These are phyloP conservation scores for Ophiorrhiza pumila DNA, from an alignment of 257 asterid genomes.

Conservation along the genomic window DNA sequence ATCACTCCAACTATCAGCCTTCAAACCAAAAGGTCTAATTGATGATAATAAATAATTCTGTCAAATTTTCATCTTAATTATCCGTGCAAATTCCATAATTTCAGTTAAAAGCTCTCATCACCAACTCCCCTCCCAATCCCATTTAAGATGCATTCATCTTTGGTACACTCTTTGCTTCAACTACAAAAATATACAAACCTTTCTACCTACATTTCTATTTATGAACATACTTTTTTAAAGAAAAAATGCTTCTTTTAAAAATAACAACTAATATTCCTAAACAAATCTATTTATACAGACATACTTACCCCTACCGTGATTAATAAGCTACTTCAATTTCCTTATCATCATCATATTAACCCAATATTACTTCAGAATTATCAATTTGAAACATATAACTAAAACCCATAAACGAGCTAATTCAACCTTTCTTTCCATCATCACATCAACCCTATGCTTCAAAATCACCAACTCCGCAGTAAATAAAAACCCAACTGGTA, in stretches of 20 bases:
- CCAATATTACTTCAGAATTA: neutral
- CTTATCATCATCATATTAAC: neutral
- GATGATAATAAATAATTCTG: neutral
- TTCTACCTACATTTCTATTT: neutral
- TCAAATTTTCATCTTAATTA: neutral
- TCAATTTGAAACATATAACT: neutral
- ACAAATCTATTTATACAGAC: neutral
- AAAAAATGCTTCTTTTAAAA: neutral
- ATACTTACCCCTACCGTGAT: neutral
- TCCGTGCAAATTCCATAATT: neutral
- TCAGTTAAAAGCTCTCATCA: neutral
- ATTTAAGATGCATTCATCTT: neutral
- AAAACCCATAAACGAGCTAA: neutral
- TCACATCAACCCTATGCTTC: neutral
- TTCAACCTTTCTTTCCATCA: too few relatives aligned
- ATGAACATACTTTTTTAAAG: neutral
- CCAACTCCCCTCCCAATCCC: neutral
- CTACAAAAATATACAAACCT: neutral
- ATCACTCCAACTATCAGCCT: neutral
- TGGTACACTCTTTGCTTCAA: neutral
- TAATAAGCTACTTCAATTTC: neutral
- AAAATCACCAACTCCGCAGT: neutral
- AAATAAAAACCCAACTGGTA: neutral
- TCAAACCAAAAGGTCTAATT: neutral
- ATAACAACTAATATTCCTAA: neutral